phyloP scores from a whole-genome alignment of 2,329 filamentous ascomycete genomes.

The Aspergillus sp. region DNA sequence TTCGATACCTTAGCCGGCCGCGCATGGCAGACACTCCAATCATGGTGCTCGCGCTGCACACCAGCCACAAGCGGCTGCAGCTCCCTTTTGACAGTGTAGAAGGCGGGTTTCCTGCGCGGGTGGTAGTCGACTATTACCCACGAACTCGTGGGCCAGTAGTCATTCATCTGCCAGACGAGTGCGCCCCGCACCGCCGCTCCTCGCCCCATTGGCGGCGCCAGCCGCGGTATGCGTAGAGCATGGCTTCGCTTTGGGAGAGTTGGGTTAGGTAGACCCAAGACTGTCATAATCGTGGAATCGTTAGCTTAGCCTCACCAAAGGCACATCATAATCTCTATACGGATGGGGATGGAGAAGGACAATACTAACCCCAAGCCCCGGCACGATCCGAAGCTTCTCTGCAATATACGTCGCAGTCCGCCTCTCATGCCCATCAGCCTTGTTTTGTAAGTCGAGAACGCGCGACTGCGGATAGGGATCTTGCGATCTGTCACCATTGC shows the following conservation, averaged over 20 bases:
- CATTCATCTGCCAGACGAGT: slow-evolving; percentile 54
- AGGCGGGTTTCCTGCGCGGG: slow-evolving; percentile 64
- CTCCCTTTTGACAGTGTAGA: slow-evolving; percentile 63
- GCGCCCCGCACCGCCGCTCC: slow-evolving; percentile 51
- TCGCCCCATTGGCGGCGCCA: slow-evolving; percentile 56
- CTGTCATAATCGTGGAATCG: slow-evolving; percentile 52
- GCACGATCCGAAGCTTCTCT: slow-evolving; percentile 75
- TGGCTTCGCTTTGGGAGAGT: slow-evolving; percentile 63
- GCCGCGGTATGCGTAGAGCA: slow-evolving; percentile 64
- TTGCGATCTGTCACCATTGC: slow-evolving; percentile 72
- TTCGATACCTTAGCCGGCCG: slow-evolving; percentile 57
- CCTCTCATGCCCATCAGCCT: slow-evolving; percentile 86
- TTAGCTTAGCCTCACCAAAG: too few relatives aligned
- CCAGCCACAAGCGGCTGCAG: slow-evolving; percentile 61
- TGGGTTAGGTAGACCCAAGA: slow-evolving; percentile 72
- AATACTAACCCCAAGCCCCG: slow-evolving; percentile 58
- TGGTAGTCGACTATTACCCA: slow-evolving; percentile 68
- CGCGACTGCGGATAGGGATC: slow-evolving; percentile 84
- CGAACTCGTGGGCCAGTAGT: slow-evolving; percentile 64
- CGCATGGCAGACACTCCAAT: slow-evolving; percentile 64
- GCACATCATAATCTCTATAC: too few relatives aligned
- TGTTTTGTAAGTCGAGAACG: slow-evolving; percentile 94
- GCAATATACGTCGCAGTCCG: slow-evolving; percentile 85
- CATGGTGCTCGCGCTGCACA: slow-evolving; percentile 60
- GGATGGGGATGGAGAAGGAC: slow-evolving; percentile 37